Conservation (phyloP, 768 basidiomycete species). For the Suillus clintonianus region DNA sequence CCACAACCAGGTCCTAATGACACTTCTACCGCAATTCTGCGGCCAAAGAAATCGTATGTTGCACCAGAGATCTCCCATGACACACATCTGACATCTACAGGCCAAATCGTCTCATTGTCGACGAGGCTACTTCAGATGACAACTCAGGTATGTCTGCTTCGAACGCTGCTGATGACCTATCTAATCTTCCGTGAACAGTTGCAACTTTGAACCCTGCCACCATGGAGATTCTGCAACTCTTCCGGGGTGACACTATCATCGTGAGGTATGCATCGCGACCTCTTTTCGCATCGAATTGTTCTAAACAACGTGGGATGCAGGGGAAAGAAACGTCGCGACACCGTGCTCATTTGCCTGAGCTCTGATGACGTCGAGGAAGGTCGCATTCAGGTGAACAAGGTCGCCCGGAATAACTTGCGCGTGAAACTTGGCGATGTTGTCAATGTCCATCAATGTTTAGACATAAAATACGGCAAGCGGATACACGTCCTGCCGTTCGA, state of each 20-base stretch:
- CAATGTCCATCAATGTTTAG: slow-evolving; percentile 92
- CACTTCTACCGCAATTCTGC: slow-evolving; percentile 89
- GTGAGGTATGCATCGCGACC: slow-evolving; percentile 60
- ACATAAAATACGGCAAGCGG: slow-evolving; percentile 99
- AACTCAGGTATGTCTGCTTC: slow-evolving; percentile 73
- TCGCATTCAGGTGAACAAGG: slow-evolving; percentile 98
- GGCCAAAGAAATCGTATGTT: slow-evolving; percentile 96
- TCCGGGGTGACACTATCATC: slow-evolving; percentile 96
- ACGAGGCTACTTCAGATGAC: slow-evolving; percentile 92
- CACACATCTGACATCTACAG: slow-evolving; percentile 44
- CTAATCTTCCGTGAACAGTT: slow-evolving; percentile 45
- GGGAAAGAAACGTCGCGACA: slow-evolving; percentile 97
- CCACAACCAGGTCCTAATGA: slow-evolving; percentile 88
- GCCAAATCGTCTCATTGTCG: slow-evolving; percentile 96
- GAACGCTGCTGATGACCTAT: slow-evolving; percentile 13
- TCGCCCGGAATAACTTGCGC: slow-evolving; percentile 97
- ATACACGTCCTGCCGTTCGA: slow-evolving; percentile 97
- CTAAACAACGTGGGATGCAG: slow-evolving; percentile 39
- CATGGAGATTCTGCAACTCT: slow-evolving; percentile 91
- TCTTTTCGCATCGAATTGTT: background rate
- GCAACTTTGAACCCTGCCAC: slow-evolving; percentile 95
- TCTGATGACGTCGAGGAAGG: slow-evolving; percentile 98
- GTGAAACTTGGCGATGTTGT: slow-evolving; percentile 97
- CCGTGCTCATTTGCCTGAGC: slow-evolving; percentile 94
- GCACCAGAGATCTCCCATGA: slow-evolving; percentile 12